Conservation (phyloP, 148 eudicot genomes). For the Rheum nobile region DNA sequence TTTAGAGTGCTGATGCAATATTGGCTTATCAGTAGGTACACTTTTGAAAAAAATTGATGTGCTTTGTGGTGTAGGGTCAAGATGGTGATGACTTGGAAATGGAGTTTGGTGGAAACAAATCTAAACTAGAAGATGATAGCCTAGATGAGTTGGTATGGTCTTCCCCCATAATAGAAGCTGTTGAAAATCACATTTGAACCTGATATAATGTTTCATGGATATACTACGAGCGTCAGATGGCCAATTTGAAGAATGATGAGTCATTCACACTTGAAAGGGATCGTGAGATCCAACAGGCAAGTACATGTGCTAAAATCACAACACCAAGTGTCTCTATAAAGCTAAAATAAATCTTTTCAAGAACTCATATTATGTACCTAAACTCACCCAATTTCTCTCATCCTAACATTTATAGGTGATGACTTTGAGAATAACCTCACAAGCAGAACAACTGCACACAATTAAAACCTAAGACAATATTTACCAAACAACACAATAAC, state of each 20-base stretch:
- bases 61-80: conserved; percentile 40
- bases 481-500: too few relatives aligned
- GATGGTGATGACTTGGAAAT: conserved; percentile 92
- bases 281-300: too few relatives aligned
- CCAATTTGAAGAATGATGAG: too few relatives aligned
- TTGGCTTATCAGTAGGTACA: conserved; percentile 83
- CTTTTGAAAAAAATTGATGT: background rate
- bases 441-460: too few relatives aligned
- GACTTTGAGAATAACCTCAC: too few relatives aligned
- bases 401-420: conserved; percentile 33
- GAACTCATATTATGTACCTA: background rate
- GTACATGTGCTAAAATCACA: too few relatives aligned
- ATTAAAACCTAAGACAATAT: too few relatives aligned
- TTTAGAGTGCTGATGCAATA: conserved; percentile 93
- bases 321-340: too few relatives aligned
- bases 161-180: background rate
- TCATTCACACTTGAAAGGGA: too few relatives aligned
- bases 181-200: background rate
- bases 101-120: conserved; percentile 51
- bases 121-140: conserved; percentile 51
- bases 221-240: conserved; percentile 53
- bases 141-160: conserved; percentile 61
- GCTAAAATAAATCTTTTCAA: background rate
- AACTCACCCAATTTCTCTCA: background rate
- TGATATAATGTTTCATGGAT: background rate